Evolutionary conservation across 352 stramenopile species (phyloP).

Genomic region (Globisporangium abappressorium): DNA sequence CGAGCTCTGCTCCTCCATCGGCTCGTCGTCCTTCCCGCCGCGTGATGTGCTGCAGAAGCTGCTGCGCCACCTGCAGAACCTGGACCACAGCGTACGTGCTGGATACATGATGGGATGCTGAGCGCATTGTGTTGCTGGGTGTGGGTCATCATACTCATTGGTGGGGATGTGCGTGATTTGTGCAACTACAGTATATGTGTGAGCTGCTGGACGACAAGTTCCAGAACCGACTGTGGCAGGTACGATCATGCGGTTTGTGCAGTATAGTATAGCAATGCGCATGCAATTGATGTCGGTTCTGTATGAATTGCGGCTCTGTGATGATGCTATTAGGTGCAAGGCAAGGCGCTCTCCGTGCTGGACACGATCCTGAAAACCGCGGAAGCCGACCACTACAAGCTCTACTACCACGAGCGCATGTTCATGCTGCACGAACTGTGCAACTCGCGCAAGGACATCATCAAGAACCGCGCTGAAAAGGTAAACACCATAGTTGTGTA

Average conservation of each 20-base stretch:
- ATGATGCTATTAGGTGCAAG: conserved; percentile 38
- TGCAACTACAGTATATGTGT: conserved; percentile 57
- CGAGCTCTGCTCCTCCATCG: conserved; percentile 74
- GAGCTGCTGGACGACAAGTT: conserved; percentile 86
- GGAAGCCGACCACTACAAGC: conserved; percentile 62
- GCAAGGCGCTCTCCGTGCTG: conserved; percentile 75
- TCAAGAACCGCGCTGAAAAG: conserved; percentile 77
- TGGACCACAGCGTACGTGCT: conserved; percentile 61
- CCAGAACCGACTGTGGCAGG: conserved; percentile 76
- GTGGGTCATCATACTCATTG: background rate
- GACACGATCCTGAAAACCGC: conserved; percentile 58
- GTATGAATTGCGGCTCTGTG: background rate
- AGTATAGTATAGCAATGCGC: background rate
- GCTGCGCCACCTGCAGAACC: conserved; percentile 59
- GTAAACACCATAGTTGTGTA: conserved; percentile 17
- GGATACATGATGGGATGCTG: background rate
- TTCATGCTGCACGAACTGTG: conserved; percentile 57
- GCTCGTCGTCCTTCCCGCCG: conserved; percentile 79
- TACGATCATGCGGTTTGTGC: background rate
- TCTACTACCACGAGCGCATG: conserved; percentile 51
- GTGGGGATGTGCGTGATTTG: background rate
- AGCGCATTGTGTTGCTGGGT: background rate
- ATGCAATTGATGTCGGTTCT: background rate
- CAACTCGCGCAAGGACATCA: conserved; percentile 67
- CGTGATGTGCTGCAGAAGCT: conserved; percentile 78